A percentile compares a stretch with the other conserved stretches of the same genome.
phyloP scores from a whole-genome alignment of 2,329 filamentous ascomycete species.

The Botrytis hyacinthi region DNA sequence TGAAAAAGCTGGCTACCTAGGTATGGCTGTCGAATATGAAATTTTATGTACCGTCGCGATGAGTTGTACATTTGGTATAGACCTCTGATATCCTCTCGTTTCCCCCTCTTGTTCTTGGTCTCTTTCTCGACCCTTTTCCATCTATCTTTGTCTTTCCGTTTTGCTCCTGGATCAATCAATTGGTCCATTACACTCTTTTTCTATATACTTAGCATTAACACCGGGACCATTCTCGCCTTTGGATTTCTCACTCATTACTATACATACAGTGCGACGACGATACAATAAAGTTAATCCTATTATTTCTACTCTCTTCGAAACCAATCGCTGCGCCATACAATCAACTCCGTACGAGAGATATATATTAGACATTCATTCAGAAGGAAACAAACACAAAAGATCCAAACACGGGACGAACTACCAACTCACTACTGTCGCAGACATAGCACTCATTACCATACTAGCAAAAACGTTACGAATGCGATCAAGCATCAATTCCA shows the following conservation, averaged over 20 bases:
- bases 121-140: constrained; percentile 15
- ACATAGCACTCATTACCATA: constrained; percentile 7
- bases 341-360: neutral
- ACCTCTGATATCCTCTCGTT: constrained; percentile 21
- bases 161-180: constrained; percentile 1
- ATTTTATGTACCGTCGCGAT: constrained; percentile 17
- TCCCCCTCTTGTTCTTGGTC: constrained; percentile 17
- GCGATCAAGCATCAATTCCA: neutral
- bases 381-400: neutral
- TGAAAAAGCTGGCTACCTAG: constrained; percentile 13
- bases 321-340: neutral
- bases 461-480: neutral
- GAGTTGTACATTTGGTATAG: constrained; percentile 21
- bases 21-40: constrained; percentile 8
- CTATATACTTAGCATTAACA: constrained; percentile 9
- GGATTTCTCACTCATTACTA: neutral
- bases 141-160: neutral
- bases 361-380: constrained; percentile 1
- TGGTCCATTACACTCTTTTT: constrained; percentile 7
- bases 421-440: constrained; percentile 5
- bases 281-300: constrained; percentile 8
- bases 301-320: constrained; percentile 8
- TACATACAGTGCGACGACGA: neutral
- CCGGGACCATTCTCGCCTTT: neutral
- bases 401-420: constrained; percentile 15